phyloP scores from a whole-genome alignment of 768 basidiomycete genomes.

The Suillus subalutaceus region DNA sequence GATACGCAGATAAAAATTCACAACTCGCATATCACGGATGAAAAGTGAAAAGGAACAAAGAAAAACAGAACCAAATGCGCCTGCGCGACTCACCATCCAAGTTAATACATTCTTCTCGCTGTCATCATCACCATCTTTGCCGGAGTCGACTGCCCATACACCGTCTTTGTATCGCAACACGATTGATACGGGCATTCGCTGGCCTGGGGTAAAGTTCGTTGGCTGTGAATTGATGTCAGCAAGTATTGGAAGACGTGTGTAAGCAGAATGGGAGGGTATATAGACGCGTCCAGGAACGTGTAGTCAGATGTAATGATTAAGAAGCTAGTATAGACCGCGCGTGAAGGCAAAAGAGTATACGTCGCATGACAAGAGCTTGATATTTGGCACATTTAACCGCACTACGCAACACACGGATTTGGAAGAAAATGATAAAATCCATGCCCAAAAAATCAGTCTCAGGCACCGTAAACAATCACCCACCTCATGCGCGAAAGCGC shows the following conservation, averaged over 20 bases:
- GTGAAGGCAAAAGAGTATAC: background rate
- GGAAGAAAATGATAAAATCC: background rate
- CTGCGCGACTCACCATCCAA: constrained; percentile 59
- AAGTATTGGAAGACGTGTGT: constrained; percentile 1
- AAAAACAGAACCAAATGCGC: background rate
- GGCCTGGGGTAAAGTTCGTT: constrained; percentile 72
- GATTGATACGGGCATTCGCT: constrained; percentile 76
- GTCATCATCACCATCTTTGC: constrained; percentile 41
- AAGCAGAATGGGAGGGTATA: background rate
- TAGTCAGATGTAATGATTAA: background rate
- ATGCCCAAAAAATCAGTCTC: background rate
- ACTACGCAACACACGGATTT: background rate
- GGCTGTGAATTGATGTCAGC: constrained; percentile 40
- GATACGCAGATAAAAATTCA: background rate
- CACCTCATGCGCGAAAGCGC: constrained; percentile 62
- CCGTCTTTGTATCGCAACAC: constrained; percentile 66
- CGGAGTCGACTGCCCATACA: constrained; percentile 67
- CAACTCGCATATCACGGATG: background rate
- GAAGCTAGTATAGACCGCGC: background rate
- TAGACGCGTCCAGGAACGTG: background rate
- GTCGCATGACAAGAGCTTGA: background rate
- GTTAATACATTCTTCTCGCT: constrained; percentile 70
- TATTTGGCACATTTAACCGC: background rate
- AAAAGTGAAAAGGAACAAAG: background rate
- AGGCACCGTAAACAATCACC: constrained; percentile 21